Evolutionary conservation across 2,329 filamentous ascomycete species (phyloP).

Genomic region (Thermochaetoides dissita): DNA sequence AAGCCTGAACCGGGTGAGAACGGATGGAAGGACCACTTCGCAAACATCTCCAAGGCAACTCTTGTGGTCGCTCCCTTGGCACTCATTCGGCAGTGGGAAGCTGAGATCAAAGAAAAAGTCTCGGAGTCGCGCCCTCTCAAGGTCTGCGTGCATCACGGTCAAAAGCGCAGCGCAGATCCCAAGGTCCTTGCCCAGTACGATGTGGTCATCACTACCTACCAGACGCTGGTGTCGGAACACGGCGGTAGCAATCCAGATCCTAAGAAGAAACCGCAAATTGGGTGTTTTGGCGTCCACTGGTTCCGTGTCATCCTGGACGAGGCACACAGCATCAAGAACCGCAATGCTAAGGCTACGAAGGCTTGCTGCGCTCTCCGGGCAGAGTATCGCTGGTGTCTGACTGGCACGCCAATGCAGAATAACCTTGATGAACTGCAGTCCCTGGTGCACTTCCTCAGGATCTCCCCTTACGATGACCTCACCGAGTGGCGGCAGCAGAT

Average conservation of each 20-base stretch:
- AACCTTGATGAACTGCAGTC: constrained; percentile 94
- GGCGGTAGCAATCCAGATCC: constrained; percentile 36
- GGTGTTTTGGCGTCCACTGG: constrained; percentile 87
- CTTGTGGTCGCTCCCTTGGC: constrained; percentile 87
- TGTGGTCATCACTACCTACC: constrained; percentile 93
- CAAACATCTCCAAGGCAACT: constrained; percentile 60
- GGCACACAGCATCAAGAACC: constrained; percentile 96
- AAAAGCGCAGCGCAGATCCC: constrained; percentile 65
- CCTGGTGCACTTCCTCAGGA: constrained; percentile 79
- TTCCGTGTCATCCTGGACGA: constrained; percentile 92
- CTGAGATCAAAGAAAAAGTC: constrained; percentile 77
- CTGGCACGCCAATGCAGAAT: constrained; percentile 95
- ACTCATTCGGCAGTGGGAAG: constrained; percentile 93
- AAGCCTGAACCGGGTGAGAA: constrained; percentile 48
- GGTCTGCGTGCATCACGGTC: constrained; percentile 83
- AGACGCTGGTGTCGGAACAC: constrained; percentile 86
- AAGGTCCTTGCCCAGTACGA: constrained; percentile 73
- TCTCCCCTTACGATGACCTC: constrained; percentile 80
- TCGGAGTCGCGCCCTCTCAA: constrained; percentile 53
- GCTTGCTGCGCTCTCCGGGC: constrained; percentile 74
- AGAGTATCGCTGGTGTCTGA: constrained; percentile 90
- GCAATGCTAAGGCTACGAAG: constrained; percentile 88
- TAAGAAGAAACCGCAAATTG: constrained; percentile 53
- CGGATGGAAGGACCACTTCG: constrained; percentile 54
- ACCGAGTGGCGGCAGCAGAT: constrained; percentile 85